Conservation (phyloP, 306 rosid genomes). For the Rosa lucieae region DNA sequence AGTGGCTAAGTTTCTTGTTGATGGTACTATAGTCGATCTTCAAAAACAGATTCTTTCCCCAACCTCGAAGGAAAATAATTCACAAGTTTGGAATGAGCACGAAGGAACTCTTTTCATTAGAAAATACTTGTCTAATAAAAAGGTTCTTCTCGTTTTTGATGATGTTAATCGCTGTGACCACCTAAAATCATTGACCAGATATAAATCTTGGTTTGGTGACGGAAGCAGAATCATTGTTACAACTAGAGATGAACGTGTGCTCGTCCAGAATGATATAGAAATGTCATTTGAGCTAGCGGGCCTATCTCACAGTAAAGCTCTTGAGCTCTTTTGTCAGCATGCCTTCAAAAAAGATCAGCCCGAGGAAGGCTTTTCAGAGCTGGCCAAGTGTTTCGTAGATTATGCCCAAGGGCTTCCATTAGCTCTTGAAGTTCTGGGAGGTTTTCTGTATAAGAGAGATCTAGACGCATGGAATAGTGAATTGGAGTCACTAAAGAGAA, state of each 20-base stretch:
- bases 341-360: constrained; percentile 1
- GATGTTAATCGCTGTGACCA: neutral
- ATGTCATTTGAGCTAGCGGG: neutral
- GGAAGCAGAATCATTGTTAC: too few relatives aligned
- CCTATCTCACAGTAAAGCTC: neutral
- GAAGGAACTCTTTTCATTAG: too few relatives aligned
- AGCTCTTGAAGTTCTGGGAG: neutral
- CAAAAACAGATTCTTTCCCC: neutral
- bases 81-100: neutral
- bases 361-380: neutral
- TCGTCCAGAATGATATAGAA: neutral
- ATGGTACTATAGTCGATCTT: neutral
- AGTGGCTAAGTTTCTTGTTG: neutral
- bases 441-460: neutral
- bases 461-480: neutral
- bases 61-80: too few relatives aligned
- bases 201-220: neutral
- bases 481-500: neutral
- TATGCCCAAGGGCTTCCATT: neutral
- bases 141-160: constrained; percentile 10
- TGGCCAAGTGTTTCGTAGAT: neutral
- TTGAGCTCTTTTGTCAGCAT: neutral
- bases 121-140: neutral
- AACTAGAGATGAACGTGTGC: neutral
- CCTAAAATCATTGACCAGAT: neutral